Evolutionary conservation across 495 filamentous ascomycete species (phyloP), one percentile per base, ranked within the genome.

Genomic region (Endocarpon pusillum): DNA sequence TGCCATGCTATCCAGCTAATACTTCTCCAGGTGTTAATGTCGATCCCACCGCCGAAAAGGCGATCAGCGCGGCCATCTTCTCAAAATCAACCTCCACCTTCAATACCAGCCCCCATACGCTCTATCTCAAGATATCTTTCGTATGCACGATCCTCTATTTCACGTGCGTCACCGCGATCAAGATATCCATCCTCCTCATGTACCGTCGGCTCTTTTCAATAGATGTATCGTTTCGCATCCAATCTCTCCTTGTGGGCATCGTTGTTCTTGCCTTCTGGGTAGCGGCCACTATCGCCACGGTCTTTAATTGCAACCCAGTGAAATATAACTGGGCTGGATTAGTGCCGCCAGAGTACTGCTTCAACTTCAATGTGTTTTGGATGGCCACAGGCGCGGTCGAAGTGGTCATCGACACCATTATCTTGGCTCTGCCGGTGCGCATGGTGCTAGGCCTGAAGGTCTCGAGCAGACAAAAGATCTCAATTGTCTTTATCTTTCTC

Each of bases 361-460:
- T 48, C 26, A 35, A 56, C 30, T 36, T 43, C 18, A 53, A 51
- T 14, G 21, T 42, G 4, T 53, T 49, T 24, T 54, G 43, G 41
- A 25, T 44, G 34, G 45, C 34, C 10, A 34, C 36, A 8, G 54
- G 49, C 2, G 37, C 40, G 3, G 35, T 42, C 32, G 52, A 59
- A 27, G 41, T 49, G 5, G n/a, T 42, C 1, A 37, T 59, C 1
- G 51, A 58, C 29, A 22, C 40, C 18, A n/a, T 43, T n/a, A 45
- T 58, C 18, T 16, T 59, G n/a, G 40, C 42, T 4, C 36, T 55
- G 12, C 54, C 47, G 1, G 47, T 57, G 5, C 38, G 41, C 2
- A 49, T 45, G 21, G 41, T 55, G 7, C 28, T 40, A 26, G 27
- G 40, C 6, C 38, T 57, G 40, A 25, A 40, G 23, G 34, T 49